Evolutionary conservation across 768 basidiomycete species (phyloP).

Genomic region (Candolleomyces efflorescens): DNA sequence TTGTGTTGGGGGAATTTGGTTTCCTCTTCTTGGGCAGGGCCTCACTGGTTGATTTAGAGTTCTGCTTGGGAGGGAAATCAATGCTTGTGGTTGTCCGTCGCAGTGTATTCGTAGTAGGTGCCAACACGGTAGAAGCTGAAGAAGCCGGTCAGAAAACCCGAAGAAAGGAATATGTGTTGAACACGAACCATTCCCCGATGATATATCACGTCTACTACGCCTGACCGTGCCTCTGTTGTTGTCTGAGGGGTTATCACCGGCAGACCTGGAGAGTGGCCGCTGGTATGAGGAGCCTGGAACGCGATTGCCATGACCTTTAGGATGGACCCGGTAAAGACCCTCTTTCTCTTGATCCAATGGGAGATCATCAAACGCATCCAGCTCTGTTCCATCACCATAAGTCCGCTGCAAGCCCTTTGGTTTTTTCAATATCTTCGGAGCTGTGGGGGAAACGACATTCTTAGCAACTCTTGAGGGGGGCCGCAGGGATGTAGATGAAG

Average conservation of each 20-base stretch:
- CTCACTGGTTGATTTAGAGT: constrained; percentile 19
- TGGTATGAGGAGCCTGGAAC: constrained; percentile 52
- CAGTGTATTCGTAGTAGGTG: constrained; percentile 47
- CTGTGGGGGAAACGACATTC: constrained; percentile 30
- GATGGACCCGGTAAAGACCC: constrained; percentile 67
- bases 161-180: not conserved
- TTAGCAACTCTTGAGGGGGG: constrained; percentile 15
- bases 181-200: constrained; percentile 40
- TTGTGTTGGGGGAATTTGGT: constrained; percentile 37
- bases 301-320: constrained; percentile 63
- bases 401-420: constrained; percentile 67
- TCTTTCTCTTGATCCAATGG: constrained; percentile 84
- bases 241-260: constrained; percentile 30
- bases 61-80: constrained; percentile 44
- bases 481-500: constrained; percentile 49
- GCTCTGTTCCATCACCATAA: constrained; percentile 86
- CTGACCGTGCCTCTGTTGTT: constrained; percentile 47
- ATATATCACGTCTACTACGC: constrained; percentile 50
- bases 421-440: constrained; percentile 64
- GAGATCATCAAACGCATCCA: constrained; percentile 86
- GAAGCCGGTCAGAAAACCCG: constrained; percentile 12
- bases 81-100: constrained; percentile 53
- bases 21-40: constrained; percentile 53
- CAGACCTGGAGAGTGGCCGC: constrained; percentile 18
- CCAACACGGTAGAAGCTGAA: constrained; percentile 22